phyloP scores from a whole-genome alignment of 2,329 filamentous ascomycete species.

The Aspergillus phoenicis region DNA sequence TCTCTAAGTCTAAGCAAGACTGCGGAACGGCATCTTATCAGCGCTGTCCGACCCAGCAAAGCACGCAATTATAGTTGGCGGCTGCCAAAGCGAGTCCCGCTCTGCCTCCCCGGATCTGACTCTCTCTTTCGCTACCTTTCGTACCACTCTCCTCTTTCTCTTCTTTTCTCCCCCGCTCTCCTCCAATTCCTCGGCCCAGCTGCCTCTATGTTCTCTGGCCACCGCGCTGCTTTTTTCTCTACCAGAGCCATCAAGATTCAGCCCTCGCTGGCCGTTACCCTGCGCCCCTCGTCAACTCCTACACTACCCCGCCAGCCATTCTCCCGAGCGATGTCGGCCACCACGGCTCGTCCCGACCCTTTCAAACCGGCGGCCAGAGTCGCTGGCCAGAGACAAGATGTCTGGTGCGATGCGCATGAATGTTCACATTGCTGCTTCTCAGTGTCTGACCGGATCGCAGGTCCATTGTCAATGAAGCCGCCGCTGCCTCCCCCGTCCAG shows the following conservation, averaged over 20 bases:
- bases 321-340: slow-evolving; percentile 44
- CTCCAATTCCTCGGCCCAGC: neutral
- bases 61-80: slow-evolving; percentile 9
- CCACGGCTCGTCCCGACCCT: slow-evolving; percentile 40
- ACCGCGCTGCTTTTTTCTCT: slow-evolving; percentile 6
- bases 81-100: slow-evolving; percentile 1
- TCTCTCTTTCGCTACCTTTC: slow-evolving; percentile 4
- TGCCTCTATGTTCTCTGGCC: slow-evolving; percentile 14
- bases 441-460: slow-evolving; percentile 37
- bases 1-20: neutral
- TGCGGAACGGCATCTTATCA: neutral
- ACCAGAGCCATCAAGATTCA: neutral
- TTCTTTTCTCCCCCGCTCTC: neutral
- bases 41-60: neutral
- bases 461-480: slow-evolving; percentile 70
- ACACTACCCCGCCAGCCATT: slow-evolving; percentile 24
- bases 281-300: slow-evolving; percentile 8
- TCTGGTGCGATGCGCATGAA: slow-evolving; percentile 42
- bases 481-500: slow-evolving; percentile 63
- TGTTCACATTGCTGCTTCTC: neutral
- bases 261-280: slow-evolving; percentile 5
- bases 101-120: neutral
- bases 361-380: slow-evolving; percentile 53
- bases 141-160: slow-evolving; percentile 3
- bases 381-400: slow-evolving; percentile 55